Evolutionary conservation across 2,329 filamentous ascomycete species (phyloP).

Genomic region (Mycogone perniciosa): DNA sequence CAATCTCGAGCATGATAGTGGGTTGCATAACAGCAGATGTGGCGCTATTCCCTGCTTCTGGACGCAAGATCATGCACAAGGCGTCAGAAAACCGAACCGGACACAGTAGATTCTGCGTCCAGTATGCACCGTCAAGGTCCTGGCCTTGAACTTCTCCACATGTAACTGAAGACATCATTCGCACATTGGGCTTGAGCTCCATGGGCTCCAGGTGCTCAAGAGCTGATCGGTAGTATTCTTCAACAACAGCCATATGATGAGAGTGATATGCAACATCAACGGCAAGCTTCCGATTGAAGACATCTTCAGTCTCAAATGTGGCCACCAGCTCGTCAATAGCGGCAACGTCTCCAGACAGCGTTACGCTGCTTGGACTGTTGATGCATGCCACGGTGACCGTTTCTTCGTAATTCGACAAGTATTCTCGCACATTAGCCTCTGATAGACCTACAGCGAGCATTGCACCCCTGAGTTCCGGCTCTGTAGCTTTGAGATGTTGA

Average conservation of each 20-base stretch:
- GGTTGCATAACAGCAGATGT: not conserved
- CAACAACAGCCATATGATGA: conserved; percentile 24
- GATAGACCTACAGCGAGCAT: conserved; percentile 11
- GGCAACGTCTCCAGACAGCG: conserved; percentile 10
- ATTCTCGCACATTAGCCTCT: conserved; percentile 6
- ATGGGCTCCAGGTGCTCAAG: conserved; percentile 13
- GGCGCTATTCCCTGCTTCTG: not conserved
- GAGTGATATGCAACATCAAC: conserved; percentile 40
- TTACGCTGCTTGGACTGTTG: conserved; percentile 13
- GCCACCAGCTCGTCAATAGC: conserved; percentile 31
- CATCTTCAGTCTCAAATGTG: conserved; percentile 29
- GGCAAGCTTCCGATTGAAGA: conserved; percentile 38
- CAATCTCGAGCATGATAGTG: conserved; percentile 10
- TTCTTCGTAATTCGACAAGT: conserved; percentile 7
- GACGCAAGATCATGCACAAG: conserved; percentile 2
- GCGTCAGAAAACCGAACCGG: conserved; percentile 12
- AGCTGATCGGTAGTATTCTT: conserved; percentile 16
- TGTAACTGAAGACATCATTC: conserved; percentile 11
- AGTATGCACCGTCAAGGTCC: conserved; percentile 9
- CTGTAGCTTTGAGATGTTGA: conserved; percentile 1
- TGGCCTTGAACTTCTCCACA: conserved; percentile 1
- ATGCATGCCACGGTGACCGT: conserved; percentile 11
- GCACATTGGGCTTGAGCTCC: conserved; percentile 8
- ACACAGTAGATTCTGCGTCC: conserved; percentile 8
- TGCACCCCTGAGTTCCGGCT: not conserved